Conservation (phyloP, 1,284 basidiomycete genomes). For the Heterobasidion occidentale region DNA sequence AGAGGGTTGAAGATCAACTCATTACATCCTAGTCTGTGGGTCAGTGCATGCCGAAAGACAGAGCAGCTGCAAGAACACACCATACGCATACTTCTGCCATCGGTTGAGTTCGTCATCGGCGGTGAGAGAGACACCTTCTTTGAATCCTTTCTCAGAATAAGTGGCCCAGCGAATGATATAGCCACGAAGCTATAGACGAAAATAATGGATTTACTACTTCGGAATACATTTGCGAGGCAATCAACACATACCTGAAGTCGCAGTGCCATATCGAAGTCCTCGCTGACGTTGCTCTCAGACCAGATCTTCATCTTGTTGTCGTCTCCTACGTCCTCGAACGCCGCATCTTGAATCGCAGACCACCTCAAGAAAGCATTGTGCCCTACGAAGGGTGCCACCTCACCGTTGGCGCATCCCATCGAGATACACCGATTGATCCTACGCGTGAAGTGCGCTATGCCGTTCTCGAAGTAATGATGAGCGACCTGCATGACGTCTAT, state of each 20-base stretch:
- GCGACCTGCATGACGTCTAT: constrained; percentile 81
- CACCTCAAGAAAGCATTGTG: constrained; percentile 86
- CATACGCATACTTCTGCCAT: constrained; percentile 86
- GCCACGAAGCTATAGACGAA: constrained; percentile 36
- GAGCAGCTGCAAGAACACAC: constrained; percentile 27
- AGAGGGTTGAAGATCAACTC: constrained; percentile 77
- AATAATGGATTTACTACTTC: not conserved
- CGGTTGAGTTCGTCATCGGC: constrained; percentile 76
- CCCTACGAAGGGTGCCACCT: constrained; percentile 81
- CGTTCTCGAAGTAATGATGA: constrained; percentile 82
- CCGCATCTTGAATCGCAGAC: constrained; percentile 76
- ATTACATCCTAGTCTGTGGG: constrained; percentile 35
- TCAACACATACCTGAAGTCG: constrained; percentile 21
- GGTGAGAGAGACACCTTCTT: constrained; percentile 80
- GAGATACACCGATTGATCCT: constrained; percentile 75
- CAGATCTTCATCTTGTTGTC: constrained; percentile 62
- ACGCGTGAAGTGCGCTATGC: constrained; percentile 77
- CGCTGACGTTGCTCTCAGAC: constrained; percentile 79
- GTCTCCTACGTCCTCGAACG: constrained; percentile 62
- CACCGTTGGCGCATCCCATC: constrained; percentile 69
- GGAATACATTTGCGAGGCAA: no score
- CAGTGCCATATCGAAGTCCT: constrained; percentile 75
- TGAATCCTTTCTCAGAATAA: constrained; percentile 74
- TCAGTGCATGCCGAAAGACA: not conserved
- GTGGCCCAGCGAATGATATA: constrained; percentile 82